A percentile compares a stretch with the other conserved stretches of the same genome.
phyloP scores from a whole-genome alignment of 2,329 filamentous ascomycete species.

The Huntiella decipiens region DNA sequence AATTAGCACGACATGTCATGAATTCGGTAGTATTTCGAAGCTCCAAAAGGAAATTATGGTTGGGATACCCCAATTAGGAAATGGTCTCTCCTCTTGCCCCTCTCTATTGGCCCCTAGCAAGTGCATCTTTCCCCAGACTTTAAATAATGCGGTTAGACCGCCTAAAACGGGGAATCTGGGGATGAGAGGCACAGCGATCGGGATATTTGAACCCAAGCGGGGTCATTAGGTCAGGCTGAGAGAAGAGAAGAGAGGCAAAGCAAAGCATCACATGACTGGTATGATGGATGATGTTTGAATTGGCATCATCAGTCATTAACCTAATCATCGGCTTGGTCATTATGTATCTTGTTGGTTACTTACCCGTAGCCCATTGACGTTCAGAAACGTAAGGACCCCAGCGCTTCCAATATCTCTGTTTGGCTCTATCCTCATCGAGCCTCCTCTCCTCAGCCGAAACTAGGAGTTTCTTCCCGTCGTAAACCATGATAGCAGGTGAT shows the following conservation, averaged over 20 bases:
- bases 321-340: no score
- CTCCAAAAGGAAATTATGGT: no score
- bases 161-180: no score
- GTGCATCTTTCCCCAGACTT: neutral
- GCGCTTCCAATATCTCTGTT: conserved; percentile 90
- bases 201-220: no score
- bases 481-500: conserved; percentile 45
- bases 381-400: conserved; percentile 92
- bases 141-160: no score
- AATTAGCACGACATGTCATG: no score
- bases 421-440: conserved; percentile 66
- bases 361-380: conserved; percentile 87
- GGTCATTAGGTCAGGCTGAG: neutral
- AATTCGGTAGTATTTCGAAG: no score
- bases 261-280: neutral
- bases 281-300: no score
- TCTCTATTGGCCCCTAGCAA: neutral
- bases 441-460: conserved; percentile 81
- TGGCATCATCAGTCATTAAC: no score
- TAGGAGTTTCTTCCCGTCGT: conserved; percentile 74
- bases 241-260: conserved; percentile 2
- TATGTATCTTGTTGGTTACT: conserved; percentile 14
- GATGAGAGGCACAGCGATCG: no score
- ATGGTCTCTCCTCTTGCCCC: neutral
- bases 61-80: conserved; percentile 12